These are phyloP conservation scores for Yamadazyma triangularis DNA, from an alignment of 1,139 yeast species.

Conservation along the genomic window DNA sequence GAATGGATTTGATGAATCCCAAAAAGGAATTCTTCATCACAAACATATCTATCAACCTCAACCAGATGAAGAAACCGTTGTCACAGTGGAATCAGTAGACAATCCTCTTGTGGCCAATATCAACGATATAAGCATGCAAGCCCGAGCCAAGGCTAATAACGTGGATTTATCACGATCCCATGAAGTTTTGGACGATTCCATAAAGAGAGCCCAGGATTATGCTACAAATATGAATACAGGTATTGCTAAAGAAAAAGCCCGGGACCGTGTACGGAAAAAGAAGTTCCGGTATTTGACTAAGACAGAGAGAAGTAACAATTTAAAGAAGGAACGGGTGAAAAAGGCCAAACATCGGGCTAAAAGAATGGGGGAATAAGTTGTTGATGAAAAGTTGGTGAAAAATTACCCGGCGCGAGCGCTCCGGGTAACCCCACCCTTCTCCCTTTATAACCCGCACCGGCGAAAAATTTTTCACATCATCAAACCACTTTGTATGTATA, in stretches of 20 bases:
- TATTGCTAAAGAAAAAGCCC: constrained; percentile 36
- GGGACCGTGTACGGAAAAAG: constrained; percentile 49
- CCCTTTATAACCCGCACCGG: constrained; percentile 1
- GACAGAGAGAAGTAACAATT: constrained; percentile 67
- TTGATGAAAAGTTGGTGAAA: too few relatives aligned
- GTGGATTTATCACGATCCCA: constrained; percentile 60
- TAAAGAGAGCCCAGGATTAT: constrained; percentile 67
- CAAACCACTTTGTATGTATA: constrained; percentile 1
- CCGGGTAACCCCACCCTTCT: constrained; percentile 4
- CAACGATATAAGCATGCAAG: constrained; percentile 40
- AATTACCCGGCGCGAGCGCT: neutral
- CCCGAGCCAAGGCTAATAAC: constrained; percentile 56
- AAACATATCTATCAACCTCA: constrained; percentile 46
- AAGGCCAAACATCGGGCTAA: constrained; percentile 12
- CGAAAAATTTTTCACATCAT: neutral
- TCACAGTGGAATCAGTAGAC: constrained; percentile 53
- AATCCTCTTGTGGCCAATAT: constrained; percentile 36
- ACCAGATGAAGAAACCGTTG: constrained; percentile 53
- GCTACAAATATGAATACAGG: constrained; percentile 67
- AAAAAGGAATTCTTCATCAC: constrained; percentile 38
- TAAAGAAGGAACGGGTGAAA: constrained; percentile 49
- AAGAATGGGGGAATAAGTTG: constrained; percentile 7
- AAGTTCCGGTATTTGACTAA: constrained; percentile 84
- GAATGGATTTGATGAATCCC: constrained; percentile 2
- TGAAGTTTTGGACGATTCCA: constrained; percentile 58